phyloP scores from a whole-genome alignment of 2,329 filamentous ascomycete species.

The Westerdykella ornata region DNA sequence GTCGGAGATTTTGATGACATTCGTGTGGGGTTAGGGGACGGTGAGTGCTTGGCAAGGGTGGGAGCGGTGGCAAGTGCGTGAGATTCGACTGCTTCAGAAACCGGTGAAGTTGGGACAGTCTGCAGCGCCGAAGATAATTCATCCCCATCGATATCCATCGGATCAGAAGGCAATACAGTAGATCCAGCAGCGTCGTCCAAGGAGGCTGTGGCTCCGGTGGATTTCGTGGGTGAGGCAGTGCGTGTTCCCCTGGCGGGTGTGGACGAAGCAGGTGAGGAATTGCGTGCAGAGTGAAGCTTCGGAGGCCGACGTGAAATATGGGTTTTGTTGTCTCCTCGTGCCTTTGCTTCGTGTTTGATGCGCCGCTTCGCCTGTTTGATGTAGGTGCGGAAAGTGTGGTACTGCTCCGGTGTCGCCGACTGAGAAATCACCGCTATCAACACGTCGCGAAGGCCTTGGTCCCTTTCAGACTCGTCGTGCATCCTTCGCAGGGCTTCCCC shows the following conservation, averaged over 20 bases:
- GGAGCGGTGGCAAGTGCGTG: constrained; percentile 28
- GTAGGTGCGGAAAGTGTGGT: constrained; percentile 37
- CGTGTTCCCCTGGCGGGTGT: constrained; percentile 7
- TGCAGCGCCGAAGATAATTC: constrained; percentile 8
- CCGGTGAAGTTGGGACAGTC: constrained; percentile 4
- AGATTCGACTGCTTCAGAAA: constrained; percentile 8
- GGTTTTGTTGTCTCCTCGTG: constrained; percentile 7
- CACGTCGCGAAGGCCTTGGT: constrained; percentile 34
- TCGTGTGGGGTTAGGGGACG: constrained; percentile 21
- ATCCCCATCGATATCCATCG: constrained; percentile 11
- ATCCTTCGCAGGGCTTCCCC: constrained; percentile 39
- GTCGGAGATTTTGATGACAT: constrained; percentile 29
- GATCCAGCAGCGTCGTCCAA: constrained; percentile 6
- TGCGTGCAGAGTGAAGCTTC: constrained; percentile 6
- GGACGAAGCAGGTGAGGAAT: neutral
- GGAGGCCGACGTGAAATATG: constrained; percentile 12
- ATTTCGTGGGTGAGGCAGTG: constrained; percentile 18
- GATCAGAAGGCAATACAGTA: constrained; percentile 12
- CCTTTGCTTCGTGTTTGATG: constrained; percentile 26
- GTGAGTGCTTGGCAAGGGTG: constrained; percentile 19
- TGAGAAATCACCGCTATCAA: constrained; percentile 42
- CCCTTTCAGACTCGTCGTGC: constrained; percentile 36
- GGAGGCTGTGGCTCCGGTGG: constrained; percentile 11
- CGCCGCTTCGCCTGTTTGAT: constrained; percentile 41
- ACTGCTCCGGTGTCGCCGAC: constrained; percentile 36